Evolutionary conservation across 148 eudicot genomes (phyloP), one percentile per base, ranked within the genome.

Genomic region (Polygonum maritimum): DNA sequence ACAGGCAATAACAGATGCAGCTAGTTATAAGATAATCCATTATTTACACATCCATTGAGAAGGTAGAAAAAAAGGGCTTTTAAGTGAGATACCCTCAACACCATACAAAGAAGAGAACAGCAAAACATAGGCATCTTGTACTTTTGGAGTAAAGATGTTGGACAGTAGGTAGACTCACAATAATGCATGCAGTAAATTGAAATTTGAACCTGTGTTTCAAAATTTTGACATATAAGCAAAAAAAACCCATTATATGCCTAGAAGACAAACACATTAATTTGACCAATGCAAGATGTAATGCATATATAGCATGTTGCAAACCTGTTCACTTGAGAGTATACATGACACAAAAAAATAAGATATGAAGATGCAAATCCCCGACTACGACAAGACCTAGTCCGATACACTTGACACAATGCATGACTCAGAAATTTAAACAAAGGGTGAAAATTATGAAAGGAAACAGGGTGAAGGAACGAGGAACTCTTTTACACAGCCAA

Each of bases 291-390:
- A 9, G 44, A 67, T 67, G 21, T 67, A 15, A 67, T 16, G 71
- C 71, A 67, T 35, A 14, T 33, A 67, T 35, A 67, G 40, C 6
- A 67, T 67, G 71, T 33, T 67, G 45, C 45, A 41, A 36, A 67
- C 71, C 71, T 67, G 71, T 67, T 67, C 71, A 38, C 71, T 67
- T 67, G 71, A 45, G 71, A 36, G 71, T 67, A 67, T 67, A 67
- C 71, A 67, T 67, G 71, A 33, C 71, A 67, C 71, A 38, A 38
- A 65, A 31, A 67, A 62, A 67, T 13, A 65, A 12, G 71, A 67
- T 67, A 67, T 67, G 71, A 36, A 67, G 71, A 67, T 63, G 69
- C 40, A 33, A 67, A 67, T 62, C 71, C 71, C 71, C 71, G 71
- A 67, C 71, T 67, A 67, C 18, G 71, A 67, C n/a, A 63, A 63